phyloP scores from a whole-genome alignment of 208 protist species.

The Strigomonas galati region DNA sequence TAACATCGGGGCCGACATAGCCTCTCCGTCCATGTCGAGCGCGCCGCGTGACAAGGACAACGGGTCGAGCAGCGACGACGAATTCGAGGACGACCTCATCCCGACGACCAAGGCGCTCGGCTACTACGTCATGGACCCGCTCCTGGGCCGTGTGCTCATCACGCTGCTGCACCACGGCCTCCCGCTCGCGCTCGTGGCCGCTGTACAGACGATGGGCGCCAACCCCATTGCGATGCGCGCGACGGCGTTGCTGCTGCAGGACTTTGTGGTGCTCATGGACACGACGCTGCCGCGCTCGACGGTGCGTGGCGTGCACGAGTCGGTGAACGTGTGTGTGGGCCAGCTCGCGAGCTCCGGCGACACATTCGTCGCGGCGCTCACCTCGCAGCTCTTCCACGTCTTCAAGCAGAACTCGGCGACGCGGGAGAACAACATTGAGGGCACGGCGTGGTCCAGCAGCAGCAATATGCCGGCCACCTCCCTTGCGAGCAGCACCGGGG shows the following conservation, averaged over 20 bases:
- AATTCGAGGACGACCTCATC: constrained; percentile 42
- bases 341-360: constrained; percentile 51
- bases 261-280: constrained; percentile 86
- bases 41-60: background rate
- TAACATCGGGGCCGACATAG: constrained; percentile 9
- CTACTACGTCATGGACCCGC: constrained; percentile 79
- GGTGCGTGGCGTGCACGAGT: constrained; percentile 71
- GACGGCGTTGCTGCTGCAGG: constrained; percentile 73
- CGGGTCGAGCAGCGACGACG: background rate
- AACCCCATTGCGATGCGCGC: constrained; percentile 45
- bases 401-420: constrained; percentile 19
- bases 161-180: constrained; percentile 77
- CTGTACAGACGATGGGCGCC: constrained; percentile 49
- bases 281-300: constrained; percentile 73
- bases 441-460: constrained; percentile 11
- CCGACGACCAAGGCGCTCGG: constrained; percentile 83
- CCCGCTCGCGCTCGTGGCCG: constrained; percentile 70
- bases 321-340: constrained; percentile 73
- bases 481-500: constrained; percentile 26
- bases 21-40: constrained; percentile 18
- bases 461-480: constrained; percentile 23
- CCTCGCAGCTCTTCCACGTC: constrained; percentile 53
- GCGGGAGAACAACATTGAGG: constrained; percentile 16
- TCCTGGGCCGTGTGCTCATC: constrained; percentile 72
- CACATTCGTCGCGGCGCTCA: constrained; percentile 61